Percentiles rank a stretch among this genome's conserved stretches.
Conservation (phyloP, 148 eudicot genomes). For the Rhododendron simsii region DNA sequence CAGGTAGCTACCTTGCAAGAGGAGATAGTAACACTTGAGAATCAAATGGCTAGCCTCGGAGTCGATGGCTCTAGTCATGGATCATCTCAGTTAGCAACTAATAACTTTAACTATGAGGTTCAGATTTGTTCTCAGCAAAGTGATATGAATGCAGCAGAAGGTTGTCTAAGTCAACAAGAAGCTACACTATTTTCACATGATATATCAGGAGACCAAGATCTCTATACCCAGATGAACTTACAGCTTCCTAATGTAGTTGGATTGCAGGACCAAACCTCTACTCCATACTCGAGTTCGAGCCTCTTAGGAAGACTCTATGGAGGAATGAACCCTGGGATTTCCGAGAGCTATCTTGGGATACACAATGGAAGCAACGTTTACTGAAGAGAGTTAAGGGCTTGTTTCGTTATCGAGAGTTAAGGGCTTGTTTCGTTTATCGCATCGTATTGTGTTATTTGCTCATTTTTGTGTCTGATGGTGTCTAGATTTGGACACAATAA, state of each 20-base stretch:
- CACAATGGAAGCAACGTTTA: not conserved
- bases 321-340: conserved; percentile 13
- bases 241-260: not conserved
- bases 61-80: conserved; percentile 11
- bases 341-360: not conserved
- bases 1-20: conserved; percentile 69
- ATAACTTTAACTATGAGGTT: conserved; percentile 11
- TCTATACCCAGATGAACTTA: conserved; percentile 6
- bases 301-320: conserved; percentile 7
- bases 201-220: not conserved
- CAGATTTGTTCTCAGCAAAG: conserved; percentile 3
- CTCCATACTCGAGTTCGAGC: not conserved
- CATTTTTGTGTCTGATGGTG: not conserved
- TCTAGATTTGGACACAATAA: not conserved
- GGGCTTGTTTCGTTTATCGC: not conserved
- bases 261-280: conserved; percentile 14
- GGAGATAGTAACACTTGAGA: conserved; percentile 52
- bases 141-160: conserved; percentile 1
- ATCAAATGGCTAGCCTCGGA: conserved; percentile 34
- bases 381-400: not conserved
- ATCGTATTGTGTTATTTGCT: not conserved
- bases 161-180: conserved; percentile 3
- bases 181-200: not conserved
- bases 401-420: not conserved
- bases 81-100: conserved; percentile 10